Conservation (phyloP, 1,284 basidiomycete genomes). For the Trichosporon inkin region DNA sequence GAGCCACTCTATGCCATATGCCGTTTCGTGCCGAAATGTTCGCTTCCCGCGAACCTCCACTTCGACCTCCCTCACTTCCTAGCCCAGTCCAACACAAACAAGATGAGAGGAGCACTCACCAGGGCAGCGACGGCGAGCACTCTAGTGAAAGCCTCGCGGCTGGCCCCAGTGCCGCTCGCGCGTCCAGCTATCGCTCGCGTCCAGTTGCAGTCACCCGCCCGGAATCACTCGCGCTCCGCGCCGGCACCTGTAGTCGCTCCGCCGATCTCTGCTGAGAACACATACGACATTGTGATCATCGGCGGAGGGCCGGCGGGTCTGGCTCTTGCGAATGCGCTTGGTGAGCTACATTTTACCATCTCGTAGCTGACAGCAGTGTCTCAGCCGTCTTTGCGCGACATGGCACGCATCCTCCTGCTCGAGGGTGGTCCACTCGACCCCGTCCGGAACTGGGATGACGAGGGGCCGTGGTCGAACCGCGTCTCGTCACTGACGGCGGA, state of each 20-base stretch:
- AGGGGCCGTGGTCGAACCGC: slow-evolving; percentile 72
- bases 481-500: slow-evolving; percentile 83
- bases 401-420: slow-evolving; percentile 59
- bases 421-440: slow-evolving; percentile 73
- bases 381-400: slow-evolving; percentile 14
- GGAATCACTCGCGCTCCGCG: slow-evolving; percentile 3
- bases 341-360: slow-evolving; percentile 52
- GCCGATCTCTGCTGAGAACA: slow-evolving; percentile 31
- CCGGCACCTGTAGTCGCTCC: slow-evolving; percentile 13
- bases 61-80: background rate
- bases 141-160: background rate
- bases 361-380: slow-evolving; percentile 15
- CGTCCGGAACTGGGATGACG: slow-evolving; percentile 63
- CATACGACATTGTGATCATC: slow-evolving; percentile 81
- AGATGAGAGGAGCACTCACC: slow-evolving; percentile 12
- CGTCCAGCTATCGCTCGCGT: background rate
- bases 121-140: background rate
- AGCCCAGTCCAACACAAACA: background rate
- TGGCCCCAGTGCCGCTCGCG: background rate
- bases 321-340: slow-evolving; percentile 78
- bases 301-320: slow-evolving; percentile 92
- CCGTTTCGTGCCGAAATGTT: slow-evolving; percentile 10
- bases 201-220: background rate
- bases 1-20: background rate
- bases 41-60: background rate